Base-by-base conservation (phyloP, 2,329 filamentous ascomycete genomes). In the Pseudogymnoascus sp. region DNA sequence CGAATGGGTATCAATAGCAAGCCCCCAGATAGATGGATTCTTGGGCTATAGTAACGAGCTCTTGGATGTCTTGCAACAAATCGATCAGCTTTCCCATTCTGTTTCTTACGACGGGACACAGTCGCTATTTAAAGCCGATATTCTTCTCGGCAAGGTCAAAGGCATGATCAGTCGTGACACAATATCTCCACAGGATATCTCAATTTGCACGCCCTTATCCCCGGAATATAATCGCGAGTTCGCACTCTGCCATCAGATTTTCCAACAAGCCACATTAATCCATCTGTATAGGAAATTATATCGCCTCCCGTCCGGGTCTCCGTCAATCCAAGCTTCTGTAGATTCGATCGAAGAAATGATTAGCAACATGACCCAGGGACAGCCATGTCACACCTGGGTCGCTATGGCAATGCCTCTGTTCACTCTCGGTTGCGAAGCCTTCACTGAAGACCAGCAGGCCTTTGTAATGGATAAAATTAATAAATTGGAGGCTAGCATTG, bases 371-470 rank as follows among this genome's bases (percentile, higher is more conserved):
- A 44, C n/a, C 35, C 64, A 64, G 33, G 64, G 59, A 6, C 38
- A 65, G 26, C 63, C 64, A 7, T 65, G 64, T 11, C 64, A 67
- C 36, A 68, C 66, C 11, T 69, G 68, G 68, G 68, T 69, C 10
- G 68, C 68, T 33, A 69, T 69, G 68, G 68, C 68, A 7, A 69
- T 69, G 66, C 68, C 68, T 1, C 62, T 69, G 1, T 69, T 69
- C 60, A 69, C 64, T 1, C 62, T 69, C 4, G 68, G 68, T 0
- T 69, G 68, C 31, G 68, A 69, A 63, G 68, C 68, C 1, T 66
- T 66, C 31, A 66, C 64, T 2, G 62, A 59, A 5, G 64, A 64
- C 3, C 66, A 69, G 33, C 63, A 65, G 60, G 21, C 4, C 3
- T 69, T 42, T 42, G 11, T 17, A 9, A 42, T 19, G 38, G 38